Base-by-base conservation (phyloP, 768 basidiomycete genomes). In the Pleurotus citrinopileatus region DNA sequence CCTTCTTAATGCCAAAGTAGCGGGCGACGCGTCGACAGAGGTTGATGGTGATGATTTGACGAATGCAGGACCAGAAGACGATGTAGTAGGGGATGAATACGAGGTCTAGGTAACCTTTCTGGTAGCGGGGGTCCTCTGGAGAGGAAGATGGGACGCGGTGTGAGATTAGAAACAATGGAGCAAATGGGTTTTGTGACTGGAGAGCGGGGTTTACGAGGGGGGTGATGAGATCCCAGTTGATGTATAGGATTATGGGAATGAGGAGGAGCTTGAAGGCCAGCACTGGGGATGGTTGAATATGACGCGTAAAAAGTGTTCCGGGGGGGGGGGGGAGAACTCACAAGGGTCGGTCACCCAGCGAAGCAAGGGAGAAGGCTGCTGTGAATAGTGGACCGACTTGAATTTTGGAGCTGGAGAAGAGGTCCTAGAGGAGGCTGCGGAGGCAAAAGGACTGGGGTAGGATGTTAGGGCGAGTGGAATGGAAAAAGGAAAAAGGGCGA, bases 51-150 rank as follows among this genome's bases (percentile, higher is more conserved):
- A 93, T 65, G 40, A 75, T 63, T 69, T 98, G 94, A 26, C 96
- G 85, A 38, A 94, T 60, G 65, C 94, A 89, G 1, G 93, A 95
- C 73, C 88, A 98, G 61, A 96, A 84, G 46, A 98, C 73, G 68
- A 98, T 75, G 64, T 95, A 76, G 69, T 91, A 95, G 2, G 78
- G 77, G 42, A 98, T 61, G 71, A 99, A 99, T 13, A 78, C 63
- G 7, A 94, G 57, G 64, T 98, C 96, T 55, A 81, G 69, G 60
- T 77, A 88, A 13, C 80, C 81, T 70, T 94, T 98, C 34, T 73
- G 73, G 62, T 90, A 92, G 27, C 79, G 80, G 0, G 81, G 79
- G 58, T 85, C 80, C 0, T 78, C 76, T 4, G 73, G 69, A 3
- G 76, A 64, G 0, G 84, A 79, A 2, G 70, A 69, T 8, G 82